A percentile compares a stretch with the other conserved stretches of the same genome.
Evolutionary conservation across 2,329 filamentous ascomycete species (phyloP).

Genomic region (Pyrenochaeta sp.): DNA sequence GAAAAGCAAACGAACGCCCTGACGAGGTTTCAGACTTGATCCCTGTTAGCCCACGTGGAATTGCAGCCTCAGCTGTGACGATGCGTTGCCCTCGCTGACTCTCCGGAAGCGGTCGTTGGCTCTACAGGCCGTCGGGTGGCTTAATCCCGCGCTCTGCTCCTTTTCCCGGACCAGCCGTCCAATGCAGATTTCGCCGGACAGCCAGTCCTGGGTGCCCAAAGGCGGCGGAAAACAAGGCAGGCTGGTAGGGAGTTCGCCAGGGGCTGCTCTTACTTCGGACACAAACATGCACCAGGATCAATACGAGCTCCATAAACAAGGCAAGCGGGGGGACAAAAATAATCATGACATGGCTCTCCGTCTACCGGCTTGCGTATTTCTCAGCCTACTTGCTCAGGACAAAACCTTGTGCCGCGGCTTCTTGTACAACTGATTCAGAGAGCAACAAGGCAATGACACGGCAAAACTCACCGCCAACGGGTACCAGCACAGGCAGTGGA

Average conservation of each 20-base stretch:
- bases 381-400: constrained; percentile 27
- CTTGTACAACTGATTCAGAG: constrained; percentile 16
- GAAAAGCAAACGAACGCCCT: constrained; percentile 33
- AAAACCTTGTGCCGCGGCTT: constrained; percentile 11
- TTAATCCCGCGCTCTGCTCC: constrained; percentile 19
- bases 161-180: constrained; percentile 29
- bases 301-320: constrained; percentile 41
- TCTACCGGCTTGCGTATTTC: constrained; percentile 24
- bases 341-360: constrained; percentile 34
- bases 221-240: constrained; percentile 12
- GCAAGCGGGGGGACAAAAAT: constrained; percentile 40
- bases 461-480: constrained; percentile 39
- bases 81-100: constrained; percentile 14
- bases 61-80: constrained; percentile 27
- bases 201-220: constrained; percentile 27
- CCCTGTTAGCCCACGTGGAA: constrained; percentile 43
- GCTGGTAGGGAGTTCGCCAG: constrained; percentile 2
- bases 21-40: constrained; percentile 26
- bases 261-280: constrained; percentile 22
- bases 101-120: constrained; percentile 26
- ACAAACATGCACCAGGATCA: constrained; percentile 25
- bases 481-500: constrained; percentile 28
- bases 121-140: constrained; percentile 9
- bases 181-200: constrained; percentile 16
- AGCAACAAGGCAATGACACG: constrained; percentile 24